Conservation (phyloP, 2,329 filamentous ascomycete genomes). For the Trichoderma afroharzianum region DNA sequence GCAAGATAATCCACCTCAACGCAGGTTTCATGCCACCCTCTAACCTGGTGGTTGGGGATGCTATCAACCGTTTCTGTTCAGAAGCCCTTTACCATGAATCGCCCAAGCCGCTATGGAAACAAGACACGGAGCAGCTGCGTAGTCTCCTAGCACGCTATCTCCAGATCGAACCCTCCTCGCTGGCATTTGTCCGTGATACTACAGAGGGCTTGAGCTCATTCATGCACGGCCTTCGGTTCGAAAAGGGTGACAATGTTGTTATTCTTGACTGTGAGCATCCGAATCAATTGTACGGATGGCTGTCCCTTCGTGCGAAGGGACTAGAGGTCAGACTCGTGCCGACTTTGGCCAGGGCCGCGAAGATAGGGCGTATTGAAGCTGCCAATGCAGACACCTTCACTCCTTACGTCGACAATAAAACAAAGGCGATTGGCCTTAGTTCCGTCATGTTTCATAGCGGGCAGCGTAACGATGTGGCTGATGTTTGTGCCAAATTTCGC, state of each 20-base stretch:
- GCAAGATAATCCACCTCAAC: not conserved
- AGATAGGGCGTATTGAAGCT: not conserved
- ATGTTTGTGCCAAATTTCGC: not conserved
- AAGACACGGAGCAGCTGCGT: not conserved
- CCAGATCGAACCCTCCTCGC: not conserved
- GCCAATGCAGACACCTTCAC: not conserved
- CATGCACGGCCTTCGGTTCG: not conserved
- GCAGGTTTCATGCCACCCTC: not conserved
- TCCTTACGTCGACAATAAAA: not conserved
- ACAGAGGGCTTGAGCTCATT: not conserved
- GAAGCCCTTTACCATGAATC: not conserved
- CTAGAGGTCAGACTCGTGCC: not conserved
- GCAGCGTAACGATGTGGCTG: not conserved
- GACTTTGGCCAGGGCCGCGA: not conserved
- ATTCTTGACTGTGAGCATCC: not conserved
- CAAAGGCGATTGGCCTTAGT: not conserved
- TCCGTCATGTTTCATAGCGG: not conserved
- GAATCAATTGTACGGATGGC: not conserved
- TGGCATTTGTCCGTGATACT: not conserved
- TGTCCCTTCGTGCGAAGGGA: not conserved
- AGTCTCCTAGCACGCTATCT: not conserved
- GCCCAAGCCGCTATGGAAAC: not conserved
- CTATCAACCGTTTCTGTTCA: not conserved
- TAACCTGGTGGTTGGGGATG: not conserved
- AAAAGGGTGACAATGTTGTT: not conserved